Evolutionary conservation across 441 rosid species (phyloP).

Genomic region (Sinapis alba): DNA sequence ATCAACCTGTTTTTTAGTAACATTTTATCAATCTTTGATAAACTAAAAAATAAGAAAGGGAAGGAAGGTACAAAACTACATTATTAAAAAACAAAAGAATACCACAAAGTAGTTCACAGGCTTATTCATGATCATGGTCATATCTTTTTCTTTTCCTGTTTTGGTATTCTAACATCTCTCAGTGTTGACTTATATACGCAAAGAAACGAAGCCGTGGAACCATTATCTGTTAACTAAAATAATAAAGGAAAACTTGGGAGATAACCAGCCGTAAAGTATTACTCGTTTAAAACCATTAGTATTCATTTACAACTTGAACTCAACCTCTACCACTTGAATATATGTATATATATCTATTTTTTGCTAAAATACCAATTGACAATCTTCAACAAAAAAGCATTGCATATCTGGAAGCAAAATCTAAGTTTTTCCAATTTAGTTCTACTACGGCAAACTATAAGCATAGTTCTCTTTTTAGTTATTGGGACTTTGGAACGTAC

Average conservation of each 20-base stretch:
- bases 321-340: not conserved
- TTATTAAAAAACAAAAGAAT: not conserved
- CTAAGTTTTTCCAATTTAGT: not conserved
- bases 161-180: not conserved
- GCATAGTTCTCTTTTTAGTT: not conserved
- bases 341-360: not conserved
- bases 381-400: not conserved
- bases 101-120: slow-evolving; percentile 1
- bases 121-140: slow-evolving; percentile 26
- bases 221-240: not conserved
- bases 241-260: not conserved
- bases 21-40: not conserved
- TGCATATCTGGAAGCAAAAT: not conserved
- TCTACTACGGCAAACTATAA: not conserved
- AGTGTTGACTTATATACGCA: slow-evolving; percentile 8
- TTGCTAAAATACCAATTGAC: not conserved
- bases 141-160: not conserved
- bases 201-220: slow-evolving; percentile 8
- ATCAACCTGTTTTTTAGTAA: not conserved
- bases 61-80: not conserved
- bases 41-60: not conserved
- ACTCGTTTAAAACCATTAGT: not conserved
- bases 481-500: not conserved
- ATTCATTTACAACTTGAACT: slow-evolving; percentile 1
- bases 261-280: not conserved